A percentile compares a stretch with the other conserved stretches of the same genome.
Conservation (phyloP, 2,329 filamentous ascomycete species). For the Westerdykella ornata region DNA sequence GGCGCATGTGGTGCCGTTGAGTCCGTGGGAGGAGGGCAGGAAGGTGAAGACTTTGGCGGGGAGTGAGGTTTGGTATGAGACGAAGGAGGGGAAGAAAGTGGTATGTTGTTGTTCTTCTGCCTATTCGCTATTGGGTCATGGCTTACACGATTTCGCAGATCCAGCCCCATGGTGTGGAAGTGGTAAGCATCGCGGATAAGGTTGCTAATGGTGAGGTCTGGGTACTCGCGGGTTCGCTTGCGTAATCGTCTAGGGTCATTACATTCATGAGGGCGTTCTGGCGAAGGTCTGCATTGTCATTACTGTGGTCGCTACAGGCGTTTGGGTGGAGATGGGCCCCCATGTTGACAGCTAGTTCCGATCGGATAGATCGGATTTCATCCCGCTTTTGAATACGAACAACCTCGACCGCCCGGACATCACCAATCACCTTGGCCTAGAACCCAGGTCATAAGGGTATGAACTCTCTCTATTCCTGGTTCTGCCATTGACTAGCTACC, state of each 20-base stretch:
- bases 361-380: too few species aligned
- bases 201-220: slow-evolving; percentile 88
- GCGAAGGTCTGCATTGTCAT: not conserved
- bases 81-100: slow-evolving; percentile 58
- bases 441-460: too few species aligned
- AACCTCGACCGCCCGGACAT: too few species aligned
- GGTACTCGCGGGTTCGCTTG: slow-evolving; percentile 60
- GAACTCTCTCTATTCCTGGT: too few species aligned
- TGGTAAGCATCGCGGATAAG: slow-evolving; percentile 64
- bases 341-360: too few species aligned
- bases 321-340: too few species aligned
- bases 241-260: not conserved
- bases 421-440: too few species aligned
- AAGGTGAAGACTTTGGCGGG: slow-evolving; percentile 64
- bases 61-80: slow-evolving; percentile 76
- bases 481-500: too few species aligned
- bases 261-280: slow-evolving; percentile 2
- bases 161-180: slow-evolving; percentile 72
- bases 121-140: not conserved
- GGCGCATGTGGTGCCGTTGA: slow-evolving; percentile 68
- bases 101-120: slow-evolving; percentile 43
- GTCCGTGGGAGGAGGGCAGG: slow-evolving; percentile 65
- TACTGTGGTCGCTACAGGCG: too few species aligned
- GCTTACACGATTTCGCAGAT: slow-evolving; percentile 45
- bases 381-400: too few species aligned